Evolutionary conservation across 495 filamentous ascomycete genomes (phyloP).

Genomic region (Aspergillus sclerotioniger): DNA sequence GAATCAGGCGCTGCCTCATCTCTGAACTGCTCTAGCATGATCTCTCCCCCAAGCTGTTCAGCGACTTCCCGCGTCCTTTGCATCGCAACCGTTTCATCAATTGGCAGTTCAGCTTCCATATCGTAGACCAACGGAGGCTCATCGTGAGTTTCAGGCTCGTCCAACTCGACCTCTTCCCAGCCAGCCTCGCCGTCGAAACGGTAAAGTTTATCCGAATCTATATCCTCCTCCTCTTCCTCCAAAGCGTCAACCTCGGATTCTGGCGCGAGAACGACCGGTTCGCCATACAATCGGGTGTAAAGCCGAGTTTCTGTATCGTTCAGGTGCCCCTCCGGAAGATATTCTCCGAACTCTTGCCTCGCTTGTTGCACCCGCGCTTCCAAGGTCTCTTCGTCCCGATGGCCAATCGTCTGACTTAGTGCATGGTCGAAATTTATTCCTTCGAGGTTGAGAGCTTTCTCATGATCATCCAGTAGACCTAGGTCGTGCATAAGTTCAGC

Average conservation of each 20-base stretch:
- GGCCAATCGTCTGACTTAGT: constrained; percentile 23
- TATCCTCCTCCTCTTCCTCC: constrained; percentile 30
- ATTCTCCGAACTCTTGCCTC: constrained; percentile 72
- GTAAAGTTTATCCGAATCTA: constrained; percentile 37
- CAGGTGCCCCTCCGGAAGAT: constrained; percentile 70
- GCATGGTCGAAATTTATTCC: constrained; percentile 23
- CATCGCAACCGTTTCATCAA: constrained; percentile 34
- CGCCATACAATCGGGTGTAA: constrained; percentile 80
- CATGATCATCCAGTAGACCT: constrained; percentile 28
- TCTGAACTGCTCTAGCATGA: constrained; percentile 47
- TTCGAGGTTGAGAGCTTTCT: constrained; percentile 20
- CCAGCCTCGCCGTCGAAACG: constrained; percentile 59
- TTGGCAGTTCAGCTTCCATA: constrained; percentile 33
- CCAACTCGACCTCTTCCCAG: constrained; percentile 59
- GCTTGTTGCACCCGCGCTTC: constrained; percentile 68
- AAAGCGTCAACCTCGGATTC: constrained; percentile 29
- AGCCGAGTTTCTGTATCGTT: constrained; percentile 66
- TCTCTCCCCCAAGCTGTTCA: constrained; percentile 46
- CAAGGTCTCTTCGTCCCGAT: constrained; percentile 40
- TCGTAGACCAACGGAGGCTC: constrained; percentile 38
- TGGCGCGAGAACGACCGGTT: constrained; percentile 51
- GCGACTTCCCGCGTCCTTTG: constrained; percentile 44
- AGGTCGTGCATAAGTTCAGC: constrained; percentile 36
- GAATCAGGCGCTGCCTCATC: constrained; percentile 49
- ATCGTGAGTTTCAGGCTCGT: constrained; percentile 27